phyloP scores from a whole-genome alignment of 2,329 filamentous ascomycete species.

The Beauveria pseudobassiana region DNA sequence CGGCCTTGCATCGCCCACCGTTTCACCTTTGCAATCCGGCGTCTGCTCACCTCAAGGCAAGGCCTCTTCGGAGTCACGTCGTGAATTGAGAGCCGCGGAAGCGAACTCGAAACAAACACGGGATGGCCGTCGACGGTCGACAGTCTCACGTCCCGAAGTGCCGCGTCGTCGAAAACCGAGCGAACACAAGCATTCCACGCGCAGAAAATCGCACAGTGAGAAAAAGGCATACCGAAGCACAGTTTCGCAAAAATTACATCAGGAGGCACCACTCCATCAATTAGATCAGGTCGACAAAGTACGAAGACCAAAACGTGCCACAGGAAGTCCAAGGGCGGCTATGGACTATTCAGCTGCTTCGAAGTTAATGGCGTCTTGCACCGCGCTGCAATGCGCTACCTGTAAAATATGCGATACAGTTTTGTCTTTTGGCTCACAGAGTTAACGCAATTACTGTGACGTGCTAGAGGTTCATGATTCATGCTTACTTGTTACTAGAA shows the following conservation, averaged over 20 bases:
- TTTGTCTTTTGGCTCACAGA: not conserved
- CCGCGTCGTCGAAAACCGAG: not conserved
- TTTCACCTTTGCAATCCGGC: not conserved
- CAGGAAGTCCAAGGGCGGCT: not conserved
- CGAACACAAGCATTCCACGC: not conserved
- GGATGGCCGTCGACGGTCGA: not conserved
- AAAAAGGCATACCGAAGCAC: not conserved
- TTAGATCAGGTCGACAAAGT: not conserved
- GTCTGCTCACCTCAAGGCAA: not conserved
- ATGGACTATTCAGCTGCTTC: constrained; percentile 1
- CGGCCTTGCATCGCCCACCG: not conserved
- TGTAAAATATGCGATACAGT: not conserved
- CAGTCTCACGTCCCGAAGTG: not conserved
- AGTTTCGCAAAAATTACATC: not conserved
- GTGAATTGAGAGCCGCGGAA: not conserved
- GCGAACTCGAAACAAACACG: not conserved
- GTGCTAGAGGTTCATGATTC: not conserved
- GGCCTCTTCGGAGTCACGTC: not conserved
- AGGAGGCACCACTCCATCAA: not conserved
- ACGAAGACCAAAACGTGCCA: not conserved
- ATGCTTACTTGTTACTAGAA: not conserved
- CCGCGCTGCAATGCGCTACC: not conserved
- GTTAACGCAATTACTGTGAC: not conserved
- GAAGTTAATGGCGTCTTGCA: not conserved
- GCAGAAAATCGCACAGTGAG: not conserved